These are phyloP conservation scores for Eragrostis nindensis DNA, from an alignment of 176 grass and related monocot genomes.

Conservation along the genomic window DNA sequence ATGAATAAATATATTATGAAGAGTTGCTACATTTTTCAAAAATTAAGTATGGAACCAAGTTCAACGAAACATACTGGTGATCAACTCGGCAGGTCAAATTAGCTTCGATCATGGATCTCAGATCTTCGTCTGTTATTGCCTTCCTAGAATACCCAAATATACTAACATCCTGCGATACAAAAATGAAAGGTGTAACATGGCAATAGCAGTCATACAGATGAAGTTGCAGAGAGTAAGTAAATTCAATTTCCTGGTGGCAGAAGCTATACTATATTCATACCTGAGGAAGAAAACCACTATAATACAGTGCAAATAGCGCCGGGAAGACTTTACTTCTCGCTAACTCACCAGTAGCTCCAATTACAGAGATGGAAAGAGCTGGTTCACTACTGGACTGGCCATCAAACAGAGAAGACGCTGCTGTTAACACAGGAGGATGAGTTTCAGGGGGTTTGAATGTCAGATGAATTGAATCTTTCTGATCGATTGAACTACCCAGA, in stretches of 20 bases:
- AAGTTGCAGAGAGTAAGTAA: not conserved
- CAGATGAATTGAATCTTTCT: slow-evolving; percentile 11
- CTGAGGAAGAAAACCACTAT: slow-evolving; percentile 85
- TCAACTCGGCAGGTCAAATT: slow-evolving; percentile 94
- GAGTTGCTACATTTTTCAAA: not conserved
- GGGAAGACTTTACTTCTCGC: slow-evolving; percentile 90
- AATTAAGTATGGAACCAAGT: not conserved
- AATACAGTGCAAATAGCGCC: slow-evolving; percentile 87
- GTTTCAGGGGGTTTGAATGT: slow-evolving; percentile 19
- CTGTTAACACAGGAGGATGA: slow-evolving; percentile 25
- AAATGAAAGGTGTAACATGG: slow-evolving; percentile 34
- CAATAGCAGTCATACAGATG: not conserved
- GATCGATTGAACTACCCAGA: slow-evolving; percentile 41
- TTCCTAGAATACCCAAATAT: slow-evolving; percentile 99
- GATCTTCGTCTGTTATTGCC: slow-evolving; percentile 57
- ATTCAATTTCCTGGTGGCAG: not conserved
- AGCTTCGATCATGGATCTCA: slow-evolving; percentile 86
- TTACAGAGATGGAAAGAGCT: slow-evolving; percentile 90
- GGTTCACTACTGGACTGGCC: slow-evolving; percentile 25
- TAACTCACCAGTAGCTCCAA: slow-evolving; percentile 92
- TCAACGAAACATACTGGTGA: slow-evolving; percentile 73
- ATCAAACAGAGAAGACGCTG: slow-evolving; percentile 21
- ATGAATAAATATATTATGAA: slow-evolving; percentile 5
- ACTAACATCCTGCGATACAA: slow-evolving; percentile 72
- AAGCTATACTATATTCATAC: slow-evolving; percentile 43